These are phyloP conservation scores for Candida insectalens DNA, from an alignment of 805 yeast genomes.

Conservation along the genomic window DNA sequence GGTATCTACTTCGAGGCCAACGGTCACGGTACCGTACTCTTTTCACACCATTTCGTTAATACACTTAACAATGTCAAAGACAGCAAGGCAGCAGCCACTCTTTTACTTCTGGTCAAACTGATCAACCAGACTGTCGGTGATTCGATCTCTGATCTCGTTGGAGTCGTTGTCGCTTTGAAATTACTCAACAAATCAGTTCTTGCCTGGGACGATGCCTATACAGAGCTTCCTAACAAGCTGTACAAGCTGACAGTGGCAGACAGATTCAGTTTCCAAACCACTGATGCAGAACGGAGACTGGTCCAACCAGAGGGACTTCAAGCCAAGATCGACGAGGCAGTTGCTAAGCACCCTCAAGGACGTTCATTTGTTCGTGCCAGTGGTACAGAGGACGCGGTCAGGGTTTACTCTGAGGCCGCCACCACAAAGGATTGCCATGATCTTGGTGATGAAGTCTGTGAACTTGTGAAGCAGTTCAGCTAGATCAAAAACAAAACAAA, in stretches of 20 bases:
- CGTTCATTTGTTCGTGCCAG: slow-evolving; percentile 94
- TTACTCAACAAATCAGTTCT: slow-evolving; percentile 37
- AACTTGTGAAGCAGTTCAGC: slow-evolving; percentile 21
- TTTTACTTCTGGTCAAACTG: slow-evolving; percentile 54
- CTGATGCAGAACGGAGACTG: slow-evolving; percentile 82
- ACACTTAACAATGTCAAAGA: slow-evolving; percentile 36
- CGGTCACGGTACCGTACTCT: slow-evolving; percentile 96
- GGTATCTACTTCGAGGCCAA: slow-evolving; percentile 97
- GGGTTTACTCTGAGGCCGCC: slow-evolving; percentile 88
- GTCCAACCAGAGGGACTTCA: slow-evolving; percentile 75
- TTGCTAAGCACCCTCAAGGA: slow-evolving; percentile 46
- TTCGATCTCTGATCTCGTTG: slow-evolving; percentile 85
- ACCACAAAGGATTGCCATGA: slow-evolving; percentile 36
- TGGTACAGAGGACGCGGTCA: slow-evolving; percentile 96
- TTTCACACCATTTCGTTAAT: slow-evolving; percentile 43
- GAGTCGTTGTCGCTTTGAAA: slow-evolving; percentile 58
- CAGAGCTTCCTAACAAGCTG: slow-evolving; percentile 80
- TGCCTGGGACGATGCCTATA: slow-evolving; percentile 69
- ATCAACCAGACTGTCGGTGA: slow-evolving; percentile 99
- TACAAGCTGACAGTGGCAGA: slow-evolving; percentile 78
- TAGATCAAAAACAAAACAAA: background rate
- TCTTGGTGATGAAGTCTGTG: slow-evolving; percentile 32
- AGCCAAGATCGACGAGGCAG: slow-evolving; percentile 54
- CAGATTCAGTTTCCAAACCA: slow-evolving; percentile 68
- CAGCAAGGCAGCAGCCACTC: slow-evolving; percentile 37